Evolutionary conservation across 2,329 filamentous ascomycete genomes (phyloP).

Genomic region (Plectosphaerella plurivora): DNA sequence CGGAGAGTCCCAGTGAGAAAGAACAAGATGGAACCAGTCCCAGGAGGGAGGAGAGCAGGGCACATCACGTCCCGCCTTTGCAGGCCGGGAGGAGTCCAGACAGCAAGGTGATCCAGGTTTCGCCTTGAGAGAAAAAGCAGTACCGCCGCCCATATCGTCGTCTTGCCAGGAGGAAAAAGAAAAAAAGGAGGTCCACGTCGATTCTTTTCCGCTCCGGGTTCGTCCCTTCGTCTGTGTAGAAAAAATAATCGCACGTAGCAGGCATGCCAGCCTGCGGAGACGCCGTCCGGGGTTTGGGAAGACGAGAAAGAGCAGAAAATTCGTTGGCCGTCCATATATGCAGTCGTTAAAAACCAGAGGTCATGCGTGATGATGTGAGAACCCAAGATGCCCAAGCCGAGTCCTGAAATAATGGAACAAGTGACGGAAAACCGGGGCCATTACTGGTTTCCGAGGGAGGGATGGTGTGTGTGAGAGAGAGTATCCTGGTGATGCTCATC

Average conservation of each 20-base stretch:
- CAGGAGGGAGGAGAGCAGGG: constrained; percentile 5
- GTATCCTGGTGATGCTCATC: not conserved
- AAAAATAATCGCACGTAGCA: constrained; percentile 5
- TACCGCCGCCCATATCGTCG: constrained; percentile 2
- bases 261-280: constrained; percentile 6
- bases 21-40: constrained; percentile 7
- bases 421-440: not conserved
- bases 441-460: constrained; percentile 1
- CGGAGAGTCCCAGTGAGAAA: constrained; percentile 7
- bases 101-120: constrained; percentile 11
- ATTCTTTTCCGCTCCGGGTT: constrained; percentile 12
- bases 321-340: constrained; percentile 14
- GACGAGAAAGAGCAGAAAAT: constrained; percentile 1
- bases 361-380: constrained; percentile 2
- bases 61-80: constrained; percentile 10
- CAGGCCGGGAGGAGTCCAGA: constrained; percentile 6
- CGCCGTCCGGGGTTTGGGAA: not conserved
- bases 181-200: not conserved
- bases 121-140: constrained; percentile 3
- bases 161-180: not conserved
- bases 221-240: constrained; percentile 3
- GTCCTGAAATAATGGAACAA: not conserved
- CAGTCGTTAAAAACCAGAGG: constrained; percentile 12
- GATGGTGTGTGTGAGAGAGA: not conserved
- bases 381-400: not conserved